Conservation (phyloP, 108 stramenopile genomes). For the Aurantiochytrium sp. region DNA sequence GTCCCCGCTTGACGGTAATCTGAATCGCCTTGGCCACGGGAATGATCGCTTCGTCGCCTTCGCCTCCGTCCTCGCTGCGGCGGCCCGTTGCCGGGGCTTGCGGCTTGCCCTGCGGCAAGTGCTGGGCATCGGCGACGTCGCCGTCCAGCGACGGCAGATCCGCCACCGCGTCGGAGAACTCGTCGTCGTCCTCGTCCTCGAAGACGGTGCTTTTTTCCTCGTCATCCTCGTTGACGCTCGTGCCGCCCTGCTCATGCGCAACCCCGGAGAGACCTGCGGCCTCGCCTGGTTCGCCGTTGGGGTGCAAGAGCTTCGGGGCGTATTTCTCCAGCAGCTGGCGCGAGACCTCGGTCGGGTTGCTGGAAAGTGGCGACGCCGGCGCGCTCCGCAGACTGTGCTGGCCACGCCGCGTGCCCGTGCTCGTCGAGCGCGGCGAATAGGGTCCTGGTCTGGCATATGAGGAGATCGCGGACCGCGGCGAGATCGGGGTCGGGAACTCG, state of each 20-base stretch:
- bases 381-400: background rate
- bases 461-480: no score
- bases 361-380: background rate
- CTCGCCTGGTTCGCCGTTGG: background rate
- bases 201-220: no score
- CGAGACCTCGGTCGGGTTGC: background rate
- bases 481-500: no score
- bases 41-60: no score
- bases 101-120: background rate
- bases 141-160: no score
- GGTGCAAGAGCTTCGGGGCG: background rate
- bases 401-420: background rate
- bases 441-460: background rate
- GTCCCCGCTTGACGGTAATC: background rate
- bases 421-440: background rate
- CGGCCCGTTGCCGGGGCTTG: background rate
- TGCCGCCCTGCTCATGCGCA: no score
- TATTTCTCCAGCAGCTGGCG: background rate
- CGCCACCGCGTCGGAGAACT: no score
- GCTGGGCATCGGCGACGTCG: no score
- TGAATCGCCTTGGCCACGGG: background rate
- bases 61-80: background rate
- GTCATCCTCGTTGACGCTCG: no score
- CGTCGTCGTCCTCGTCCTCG: no score
- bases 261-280: no score